Percentiles rank a stretch among this genome's conserved stretches.
Evolutionary conservation across 83 land plant genomes (phyloP).

Genomic region (Isoetes engelmannii): DNA sequence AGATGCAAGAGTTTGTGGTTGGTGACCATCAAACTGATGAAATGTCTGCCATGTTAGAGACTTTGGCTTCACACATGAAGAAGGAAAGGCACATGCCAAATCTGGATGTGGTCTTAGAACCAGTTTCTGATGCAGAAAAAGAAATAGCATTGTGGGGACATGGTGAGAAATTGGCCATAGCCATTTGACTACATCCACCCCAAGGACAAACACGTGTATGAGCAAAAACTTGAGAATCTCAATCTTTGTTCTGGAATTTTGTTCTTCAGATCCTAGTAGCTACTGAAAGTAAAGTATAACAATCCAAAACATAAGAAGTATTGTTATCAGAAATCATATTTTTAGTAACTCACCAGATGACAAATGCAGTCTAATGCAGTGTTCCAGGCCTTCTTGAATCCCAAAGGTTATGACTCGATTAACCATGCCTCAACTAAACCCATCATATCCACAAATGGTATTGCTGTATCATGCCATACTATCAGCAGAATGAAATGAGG

Average conservation of each 20-base stretch:
- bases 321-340: background rate
- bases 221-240: too few relatives aligned
- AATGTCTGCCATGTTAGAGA: too few relatives aligned
- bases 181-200: too few relatives aligned
- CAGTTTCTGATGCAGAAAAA: too few relatives aligned
- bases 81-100: too few relatives aligned
- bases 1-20: too few relatives aligned
- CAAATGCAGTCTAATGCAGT: slow-evolving; percentile 74
- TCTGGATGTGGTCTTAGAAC: too few relatives aligned
- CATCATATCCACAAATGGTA: slow-evolving; percentile 64
- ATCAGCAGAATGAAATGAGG: background rate
- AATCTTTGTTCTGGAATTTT: slow-evolving; percentile 93
- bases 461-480: slow-evolving; percentile 96
- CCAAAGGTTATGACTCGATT: slow-evolving; percentile 50
- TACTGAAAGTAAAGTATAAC: slow-evolving; percentile 35
- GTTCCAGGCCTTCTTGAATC: slow-evolving; percentile 29
- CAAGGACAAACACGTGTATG: too few relatives aligned
- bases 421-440: slow-evolving; percentile 71
- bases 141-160: too few relatives aligned
- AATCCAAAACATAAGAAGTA: background rate
- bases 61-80: too few relatives aligned
- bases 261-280: slow-evolving; percentile 96
- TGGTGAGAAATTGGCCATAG: too few relatives aligned
- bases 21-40: too few relatives aligned
- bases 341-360: slow-evolving; percentile 61